Conservation (phyloP, 495 filamentous ascomycete species). For the Viridothelium virens region DNA sequence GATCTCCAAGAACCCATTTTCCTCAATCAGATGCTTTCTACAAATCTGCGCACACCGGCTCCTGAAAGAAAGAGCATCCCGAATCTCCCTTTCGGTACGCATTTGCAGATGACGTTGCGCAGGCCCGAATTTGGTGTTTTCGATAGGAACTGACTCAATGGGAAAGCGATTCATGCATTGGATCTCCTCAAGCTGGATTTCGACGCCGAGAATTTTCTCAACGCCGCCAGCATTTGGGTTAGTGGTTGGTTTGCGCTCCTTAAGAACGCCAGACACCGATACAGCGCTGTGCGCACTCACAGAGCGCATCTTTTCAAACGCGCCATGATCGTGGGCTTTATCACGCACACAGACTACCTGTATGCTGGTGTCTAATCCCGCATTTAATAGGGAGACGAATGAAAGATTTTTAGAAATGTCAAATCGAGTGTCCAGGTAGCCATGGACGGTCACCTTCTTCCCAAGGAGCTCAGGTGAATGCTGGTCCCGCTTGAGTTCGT, state of each 20-base stretch:
- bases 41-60: conserved; percentile 44
- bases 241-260: conserved; percentile 4
- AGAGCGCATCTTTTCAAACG: conserved; percentile 3
- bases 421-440: conserved; percentile 58
- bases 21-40: conserved; percentile 44
- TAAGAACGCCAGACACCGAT: conserved; percentile 13
- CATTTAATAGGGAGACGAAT: conserved; percentile 56
- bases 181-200: conserved; percentile 58
- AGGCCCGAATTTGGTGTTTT: conserved; percentile 61
- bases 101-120: conserved; percentile 78
- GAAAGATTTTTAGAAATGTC: conserved; percentile 58
- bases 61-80: conserved; percentile 55
- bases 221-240: conserved; percentile 20
- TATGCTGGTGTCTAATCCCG: conserved; percentile 14
- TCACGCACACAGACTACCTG: conserved; percentile 22
- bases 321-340: conserved; percentile 21
- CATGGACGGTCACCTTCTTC: conserved; percentile 54
- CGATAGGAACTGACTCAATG: conserved; percentile 63
- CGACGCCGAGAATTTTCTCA: conserved; percentile 41
- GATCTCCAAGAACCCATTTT: conserved; percentile 60
- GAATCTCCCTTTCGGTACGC: conserved; percentile 56
- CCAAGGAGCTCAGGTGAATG: conserved; percentile 31
- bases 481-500: not conserved
- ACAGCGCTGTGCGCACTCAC: conserved; percentile 5
- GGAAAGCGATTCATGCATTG: conserved; percentile 67